Percentiles rank a stretch among this genome's conserved stretches.
Evolutionary conservation across 306 rosid genomes (phyloP).

Genomic region (Carpinus fangiana): DNA sequence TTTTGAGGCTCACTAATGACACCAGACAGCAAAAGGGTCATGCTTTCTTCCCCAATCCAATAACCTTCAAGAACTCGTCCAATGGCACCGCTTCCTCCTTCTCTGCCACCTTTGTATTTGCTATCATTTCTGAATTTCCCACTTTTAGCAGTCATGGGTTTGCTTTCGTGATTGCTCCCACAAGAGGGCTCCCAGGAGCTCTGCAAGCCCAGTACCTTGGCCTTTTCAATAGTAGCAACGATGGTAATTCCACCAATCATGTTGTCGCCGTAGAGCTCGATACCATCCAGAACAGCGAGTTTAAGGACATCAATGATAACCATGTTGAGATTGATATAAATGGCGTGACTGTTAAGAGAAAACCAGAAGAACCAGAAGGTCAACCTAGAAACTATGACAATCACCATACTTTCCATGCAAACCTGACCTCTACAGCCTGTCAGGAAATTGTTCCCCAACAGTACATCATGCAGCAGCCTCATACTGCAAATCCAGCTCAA

Average conservation of each 20-base stretch:
- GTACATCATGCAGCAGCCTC: too few species aligned
- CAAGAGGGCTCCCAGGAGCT: conserved; percentile 42
- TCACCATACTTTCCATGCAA: too few species aligned
- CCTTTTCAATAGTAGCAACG: conserved; percentile 43
- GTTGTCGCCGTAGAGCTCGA: conserved; percentile 66
- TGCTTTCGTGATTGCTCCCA: conserved; percentile 54
- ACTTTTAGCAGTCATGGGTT: conserved; percentile 61
- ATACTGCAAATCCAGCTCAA: too few species aligned
- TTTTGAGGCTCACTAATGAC: conserved; percentile 57
- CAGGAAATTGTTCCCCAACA: too few species aligned
- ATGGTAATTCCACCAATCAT: conserved; percentile 42
- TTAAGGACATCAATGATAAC: conserved; percentile 55
- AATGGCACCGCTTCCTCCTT: conserved; percentile 45
- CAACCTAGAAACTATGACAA: too few species aligned
- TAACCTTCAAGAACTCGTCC: conserved; percentile 42
- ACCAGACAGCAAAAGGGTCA: conserved; percentile 48
- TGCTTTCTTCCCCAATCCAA: conserved; percentile 50
- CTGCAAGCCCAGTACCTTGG: conserved; percentile 54
- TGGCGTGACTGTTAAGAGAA: too few species aligned
- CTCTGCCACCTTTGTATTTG: conserved; percentile 61
- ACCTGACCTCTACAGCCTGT: too few species aligned
- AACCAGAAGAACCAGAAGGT: too few species aligned
- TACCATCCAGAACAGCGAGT: conserved; percentile 45
- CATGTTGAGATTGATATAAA: conserved; percentile 74
- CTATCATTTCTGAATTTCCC: conserved; percentile 38